Evolutionary conservation across 2,329 filamentous ascomycete genomes (phyloP), one percentile per base, ranked within the genome.

Genomic region (Graphium sp.): DNA sequence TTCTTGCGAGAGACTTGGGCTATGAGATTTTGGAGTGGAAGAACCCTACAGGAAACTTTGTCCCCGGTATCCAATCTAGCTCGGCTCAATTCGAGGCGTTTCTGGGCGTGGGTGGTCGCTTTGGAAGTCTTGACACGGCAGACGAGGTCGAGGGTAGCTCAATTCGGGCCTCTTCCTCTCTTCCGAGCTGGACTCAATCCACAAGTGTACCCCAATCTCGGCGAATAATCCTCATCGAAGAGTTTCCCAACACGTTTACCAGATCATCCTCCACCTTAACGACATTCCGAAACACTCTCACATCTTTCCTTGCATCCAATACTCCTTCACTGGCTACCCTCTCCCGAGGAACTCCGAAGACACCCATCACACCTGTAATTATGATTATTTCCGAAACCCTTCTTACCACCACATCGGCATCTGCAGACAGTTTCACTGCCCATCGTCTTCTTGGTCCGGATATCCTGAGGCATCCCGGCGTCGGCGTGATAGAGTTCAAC

Each of bases 321-420:
- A 70, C 65, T 2, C 68, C 74, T 1, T 60, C 72, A 6, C 50
- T 67, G 10, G 49, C 61, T 18, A 44, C 48, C 32, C 65, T 58
- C 46, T 53, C 48, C 14, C 57, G 43, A 35, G 58, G 51, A 39
- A 50, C 42, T 27, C 48, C 40, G 18, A 39, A 41, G 28, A 59
- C 65, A 4, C 50, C 59, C 7, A 56, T 73, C 16, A 72, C 69
- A 2, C 89, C 89, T 0, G 62, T 95, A 20, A 68, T 98, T 18
- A 74, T 98, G 56, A 67, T 98, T 33, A 73, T 98, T 28, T 94
- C 89, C 1, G 89, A 98, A 50, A 91, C 83, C 0, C 58, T 92
- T 10, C 56, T 93, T 11, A 87, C 81, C 1, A 89, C 84, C 2
- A 84, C 75, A 6, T 85, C 81, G 4, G 77, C 84, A 2, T 74